Evolutionary conservation across 139 green algal species (phyloP).

Genomic region (Klebsormidium nitens): DNA sequence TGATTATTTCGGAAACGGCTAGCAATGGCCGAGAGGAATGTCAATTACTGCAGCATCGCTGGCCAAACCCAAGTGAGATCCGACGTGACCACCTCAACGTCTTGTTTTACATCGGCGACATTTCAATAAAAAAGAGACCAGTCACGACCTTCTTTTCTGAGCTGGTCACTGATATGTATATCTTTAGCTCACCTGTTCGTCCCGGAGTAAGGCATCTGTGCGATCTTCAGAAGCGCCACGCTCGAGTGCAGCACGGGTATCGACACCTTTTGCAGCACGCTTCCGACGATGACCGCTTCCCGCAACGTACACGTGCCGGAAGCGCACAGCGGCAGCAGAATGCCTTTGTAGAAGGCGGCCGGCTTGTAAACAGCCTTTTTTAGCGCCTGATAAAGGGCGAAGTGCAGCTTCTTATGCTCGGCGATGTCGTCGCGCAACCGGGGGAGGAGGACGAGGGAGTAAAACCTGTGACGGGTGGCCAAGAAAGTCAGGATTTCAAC

Average conservation of each 20-base stretch:
- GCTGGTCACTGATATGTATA: too few species aligned
- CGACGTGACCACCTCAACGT: too few species aligned
- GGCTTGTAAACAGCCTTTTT: constrained; percentile 98
- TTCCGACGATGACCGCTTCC: constrained; percentile 91
- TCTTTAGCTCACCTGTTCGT: constrained; percentile 65
- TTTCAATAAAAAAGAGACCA: too few species aligned
- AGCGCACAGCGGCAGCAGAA: constrained; percentile 82
- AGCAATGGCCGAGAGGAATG: too few species aligned
- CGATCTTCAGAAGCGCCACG: constrained; percentile 80
- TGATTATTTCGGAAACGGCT: too few species aligned
- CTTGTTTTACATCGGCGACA: too few species aligned
- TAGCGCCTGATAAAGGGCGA: constrained; percentile 89
- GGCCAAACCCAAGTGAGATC: too few species aligned
- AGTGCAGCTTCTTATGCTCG: constrained; percentile 82
- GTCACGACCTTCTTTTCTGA: too few species aligned
- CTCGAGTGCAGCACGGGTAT: constrained; percentile 88
- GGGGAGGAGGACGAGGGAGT: constrained; percentile 90
- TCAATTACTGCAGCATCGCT: too few species aligned
- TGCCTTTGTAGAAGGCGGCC: constrained; percentile 94
- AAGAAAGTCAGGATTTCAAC: too few species aligned
- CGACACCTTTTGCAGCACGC: constrained; percentile 67
- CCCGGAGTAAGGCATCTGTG: constrained; percentile 86
- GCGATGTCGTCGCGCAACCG: constrained; percentile 80
- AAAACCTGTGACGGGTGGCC: constrained; percentile 82
- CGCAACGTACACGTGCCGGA: constrained; percentile 59